phyloP scores from a whole-genome alignment of 768 basidiomycete genomes.

The Mycena vitilis region DNA sequence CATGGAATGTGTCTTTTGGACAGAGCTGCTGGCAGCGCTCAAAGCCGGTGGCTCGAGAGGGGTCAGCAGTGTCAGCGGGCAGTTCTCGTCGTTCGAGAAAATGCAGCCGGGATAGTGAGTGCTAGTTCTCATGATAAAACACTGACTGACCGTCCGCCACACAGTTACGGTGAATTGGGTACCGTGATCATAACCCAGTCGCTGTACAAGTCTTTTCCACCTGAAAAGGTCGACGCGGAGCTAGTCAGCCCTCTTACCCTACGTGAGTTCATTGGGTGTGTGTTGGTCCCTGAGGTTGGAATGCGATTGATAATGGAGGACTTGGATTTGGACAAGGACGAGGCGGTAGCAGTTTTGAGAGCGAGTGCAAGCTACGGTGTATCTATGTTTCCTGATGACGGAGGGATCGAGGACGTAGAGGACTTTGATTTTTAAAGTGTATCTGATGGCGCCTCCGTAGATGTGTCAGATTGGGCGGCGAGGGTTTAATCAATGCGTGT shows the following conservation, averaged over 20 bases:
- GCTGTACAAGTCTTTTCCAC: not conserved
- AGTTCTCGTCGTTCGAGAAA: not conserved
- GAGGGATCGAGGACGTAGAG: not conserved
- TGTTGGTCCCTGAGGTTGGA: conserved; percentile 15
- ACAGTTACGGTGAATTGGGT: conserved; percentile 23
- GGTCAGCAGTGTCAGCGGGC: not conserved
- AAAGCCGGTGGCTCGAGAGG: not conserved
- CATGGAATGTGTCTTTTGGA: conserved; percentile 18
- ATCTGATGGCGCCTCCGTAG: too few species aligned
- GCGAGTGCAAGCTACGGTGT: conserved; percentile 9
- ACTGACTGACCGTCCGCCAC: not conserved
- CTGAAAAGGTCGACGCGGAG: not conserved
- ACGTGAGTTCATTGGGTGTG: conserved; percentile 2
- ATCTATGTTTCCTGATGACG: conserved; percentile 7
- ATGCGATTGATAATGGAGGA: conserved; percentile 17
- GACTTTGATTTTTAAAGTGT: not conserved
- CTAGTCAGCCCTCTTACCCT: not conserved
- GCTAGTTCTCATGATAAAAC: not conserved
- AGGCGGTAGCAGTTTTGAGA: not conserved
- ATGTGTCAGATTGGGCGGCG: not conserved
- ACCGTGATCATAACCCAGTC: not conserved
- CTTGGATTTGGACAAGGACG: not conserved
- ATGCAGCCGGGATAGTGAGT: conserved; percentile 23
- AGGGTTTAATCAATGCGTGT: not conserved
- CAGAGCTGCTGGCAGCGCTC: not conserved